Evolutionary conservation across 768 basidiomycete genomes (phyloP).

Genomic region (Collybia sordida): DNA sequence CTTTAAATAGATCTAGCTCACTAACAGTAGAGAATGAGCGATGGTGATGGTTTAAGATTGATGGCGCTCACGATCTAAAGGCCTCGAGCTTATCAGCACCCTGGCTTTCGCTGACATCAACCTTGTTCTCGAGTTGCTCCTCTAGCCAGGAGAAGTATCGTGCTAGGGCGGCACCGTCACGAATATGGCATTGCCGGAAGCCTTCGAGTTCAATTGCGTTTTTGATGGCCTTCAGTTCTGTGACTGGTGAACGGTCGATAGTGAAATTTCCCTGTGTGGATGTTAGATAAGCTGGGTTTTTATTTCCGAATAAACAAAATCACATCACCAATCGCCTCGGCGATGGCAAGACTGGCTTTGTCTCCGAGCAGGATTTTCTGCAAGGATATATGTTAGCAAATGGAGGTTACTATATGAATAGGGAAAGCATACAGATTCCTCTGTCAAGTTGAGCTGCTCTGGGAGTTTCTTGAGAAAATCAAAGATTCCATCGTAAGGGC

Average conservation of each 20-base stretch:
- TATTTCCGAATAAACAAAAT: conserved; percentile 3
- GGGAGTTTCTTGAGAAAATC: conserved; percentile 56
- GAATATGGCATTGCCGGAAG: conserved; percentile 84
- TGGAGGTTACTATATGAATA: background rate
- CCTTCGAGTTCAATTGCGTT: conserved; percentile 83
- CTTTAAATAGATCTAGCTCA: conserved; percentile 77
- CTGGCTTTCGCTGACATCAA: conserved; percentile 71
- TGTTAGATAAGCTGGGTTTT: background rate
- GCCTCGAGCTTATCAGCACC: conserved; percentile 78
- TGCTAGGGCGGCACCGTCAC: conserved; percentile 86
- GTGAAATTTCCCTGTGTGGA: conserved; percentile 52
- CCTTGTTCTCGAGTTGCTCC: conserved; percentile 66
- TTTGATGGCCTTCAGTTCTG: conserved; percentile 80
- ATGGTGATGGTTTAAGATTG: background rate
- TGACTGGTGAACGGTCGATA: conserved; percentile 69
- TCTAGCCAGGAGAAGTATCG: conserved; percentile 97
- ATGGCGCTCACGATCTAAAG: conserved; percentile 70
- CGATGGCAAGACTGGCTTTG: conserved; percentile 79
- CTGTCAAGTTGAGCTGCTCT: conserved; percentile 27
- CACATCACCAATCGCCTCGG: conserved; percentile 75
- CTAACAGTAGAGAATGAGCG: conserved; percentile 34
- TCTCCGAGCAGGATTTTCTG: conserved; percentile 77
- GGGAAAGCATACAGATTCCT: conserved; percentile 27
- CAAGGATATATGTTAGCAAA: background rate
- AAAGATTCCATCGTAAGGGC: conserved; percentile 71